phyloP scores from a whole-genome alignment of 2,329 filamentous ascomycete species.

The Trichophyton rubrum region DNA sequence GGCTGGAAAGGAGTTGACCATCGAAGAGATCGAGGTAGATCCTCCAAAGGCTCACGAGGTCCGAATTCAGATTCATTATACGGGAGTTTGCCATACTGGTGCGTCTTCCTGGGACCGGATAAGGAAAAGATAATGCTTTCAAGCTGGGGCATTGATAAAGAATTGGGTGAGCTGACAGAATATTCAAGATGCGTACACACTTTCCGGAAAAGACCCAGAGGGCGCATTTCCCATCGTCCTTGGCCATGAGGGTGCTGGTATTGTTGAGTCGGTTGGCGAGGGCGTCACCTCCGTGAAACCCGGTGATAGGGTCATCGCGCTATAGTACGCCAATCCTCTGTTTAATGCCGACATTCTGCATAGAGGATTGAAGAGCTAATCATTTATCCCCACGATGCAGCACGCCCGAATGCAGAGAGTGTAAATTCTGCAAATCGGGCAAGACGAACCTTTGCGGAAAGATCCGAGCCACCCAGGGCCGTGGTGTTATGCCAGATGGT shows the following conservation, averaged over 20 bases:
- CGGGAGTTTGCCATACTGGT: conserved; percentile 97
- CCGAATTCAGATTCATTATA: conserved; percentile 93
- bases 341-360: neutral
- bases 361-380: neutral
- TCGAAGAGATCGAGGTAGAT: conserved; percentile 87
- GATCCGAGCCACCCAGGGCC: conserved; percentile 92
- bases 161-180: neutral
- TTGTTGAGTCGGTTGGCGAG: conserved; percentile 88
- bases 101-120: conserved; percentile 18
- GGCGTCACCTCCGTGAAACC: conserved; percentile 89
- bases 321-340: conserved; percentile 53
- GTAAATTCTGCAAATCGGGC: conserved; percentile 99
- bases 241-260: conserved; percentile 81
- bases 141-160: neutral
- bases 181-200: conserved; percentile 71
- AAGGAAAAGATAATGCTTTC: neutral
- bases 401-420: conserved; percentile 92
- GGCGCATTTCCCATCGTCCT: conserved; percentile 82
- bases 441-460: conserved; percentile 99
- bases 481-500: conserved; percentile 93
- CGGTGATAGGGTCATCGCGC: conserved; percentile 80
- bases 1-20: conserved; percentile 72
- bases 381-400: conserved; percentile 34
- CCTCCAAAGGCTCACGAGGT: conserved; percentile 88
- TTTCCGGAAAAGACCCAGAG: conserved; percentile 94